phyloP scores from a whole-genome alignment of 768 basidiomycete genomes.

The Termitomyces sp. region DNA sequence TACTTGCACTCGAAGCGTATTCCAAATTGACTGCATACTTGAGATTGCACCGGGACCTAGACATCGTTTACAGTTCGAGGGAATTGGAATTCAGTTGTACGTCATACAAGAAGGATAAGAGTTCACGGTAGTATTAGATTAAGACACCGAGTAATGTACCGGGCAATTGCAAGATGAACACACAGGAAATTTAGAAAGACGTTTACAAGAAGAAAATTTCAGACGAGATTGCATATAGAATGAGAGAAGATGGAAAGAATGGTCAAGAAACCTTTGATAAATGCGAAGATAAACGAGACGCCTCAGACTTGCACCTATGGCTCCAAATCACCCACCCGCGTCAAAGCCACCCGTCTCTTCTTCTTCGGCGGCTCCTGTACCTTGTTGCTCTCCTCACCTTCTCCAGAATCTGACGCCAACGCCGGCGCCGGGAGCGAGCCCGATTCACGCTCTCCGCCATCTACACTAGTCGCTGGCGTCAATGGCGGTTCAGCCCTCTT shows the following conservation, averaged over 20 bases:
- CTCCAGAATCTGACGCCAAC: conserved; percentile 10
- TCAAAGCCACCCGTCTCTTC: conserved; percentile 78
- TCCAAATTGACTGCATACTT: too few relatives aligned
- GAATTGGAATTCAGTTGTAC: neutral
- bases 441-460: conserved; percentile 32
- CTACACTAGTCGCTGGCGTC: conserved; percentile 47
- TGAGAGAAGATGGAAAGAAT: conserved; percentile 2
- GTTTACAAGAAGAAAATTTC: neutral
- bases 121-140: neutral
- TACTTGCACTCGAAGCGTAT: too few relatives aligned
- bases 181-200: neutral
- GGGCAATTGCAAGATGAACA: neutral
- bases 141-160: neutral
- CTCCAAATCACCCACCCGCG: conserved; percentile 59
- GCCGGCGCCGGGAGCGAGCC: conserved; percentile 7
- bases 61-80: neutral
- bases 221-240: conserved; percentile 1
- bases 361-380: conserved; percentile 72
- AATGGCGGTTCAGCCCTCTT: conserved; percentile 43
- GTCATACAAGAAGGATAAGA: neutral
- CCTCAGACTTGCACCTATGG: conserved; percentile 9
- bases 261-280: neutral
- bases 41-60: too few relatives aligned
- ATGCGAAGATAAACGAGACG: neutral
- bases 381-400: conserved; percentile 21